Base-by-base conservation (phyloP, 75 land plant genomes). In the Cunninghamia lanceolata region DNA sequence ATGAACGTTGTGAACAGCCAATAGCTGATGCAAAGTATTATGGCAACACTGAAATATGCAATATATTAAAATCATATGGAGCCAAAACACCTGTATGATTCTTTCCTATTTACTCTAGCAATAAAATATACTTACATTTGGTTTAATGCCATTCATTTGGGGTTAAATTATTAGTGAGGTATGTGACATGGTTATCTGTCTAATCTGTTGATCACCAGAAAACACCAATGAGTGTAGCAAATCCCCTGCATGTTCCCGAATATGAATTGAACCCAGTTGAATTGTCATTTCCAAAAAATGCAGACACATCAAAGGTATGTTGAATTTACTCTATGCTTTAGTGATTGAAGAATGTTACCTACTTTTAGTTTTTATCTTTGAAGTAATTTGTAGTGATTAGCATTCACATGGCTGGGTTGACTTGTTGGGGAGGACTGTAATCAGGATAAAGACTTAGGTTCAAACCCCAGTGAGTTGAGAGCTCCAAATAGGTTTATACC, bases 191-290 rank as follows among this genome's bases (percentile, higher is more conserved):
- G 40, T 59, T 88, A 21, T 75, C 30, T 73, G 54, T 47, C 17
- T 6, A 83, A 68, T 83, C 35, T 46, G 19, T 87, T 21, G n/a
- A 35, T 83, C 66, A 32, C 8, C 88, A 97, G 94, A 94, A 93
- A 88, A 92, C 98, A 34, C 96, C 98, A 25, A 94, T 97, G 98
- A 83, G 90, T 32, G 96, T 97, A 75, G 86, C 93, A 36, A 93
- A 93, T 86, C 95, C 94, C 76, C 80, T 87, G 42, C 92, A 94
- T 88, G 90, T 98, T 87, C 95, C 99, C 68, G 99, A 98, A 73
- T 98, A 96, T 87, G 99, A 98, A 89, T 92, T 98, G 34, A 94
- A 96, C 82, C 99, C 96, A 38, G 42, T 85, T 13, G 93, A 98
- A 87, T 88, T 98, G 40, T 87, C 90, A 15, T 87, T 96, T 84